Evolutionary conservation across 2,329 filamentous ascomycete species (phyloP), one percentile per base, ranked within the genome.

Genomic region (Coniochaeta pulveracea): DNA sequence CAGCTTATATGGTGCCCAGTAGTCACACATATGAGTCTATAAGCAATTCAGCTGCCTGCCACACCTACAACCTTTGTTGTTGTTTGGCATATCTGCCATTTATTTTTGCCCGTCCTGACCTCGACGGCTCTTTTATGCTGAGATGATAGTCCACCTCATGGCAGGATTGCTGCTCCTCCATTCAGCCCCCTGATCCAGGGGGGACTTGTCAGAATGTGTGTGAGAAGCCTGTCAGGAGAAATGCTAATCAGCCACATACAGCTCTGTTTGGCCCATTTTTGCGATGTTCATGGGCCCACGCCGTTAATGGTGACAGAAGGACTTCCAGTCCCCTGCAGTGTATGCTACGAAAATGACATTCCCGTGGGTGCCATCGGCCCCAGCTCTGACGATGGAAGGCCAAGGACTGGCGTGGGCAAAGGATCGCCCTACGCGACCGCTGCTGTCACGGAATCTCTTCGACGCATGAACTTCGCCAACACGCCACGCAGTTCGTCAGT

Each of bases 221-320:
- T 31, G 10, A 19, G 18, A 33, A 9, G 12, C 21, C 14, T 28
- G 29, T 31, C 24, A 28, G 36, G 16, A 37, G 49, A 41, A 40
- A 49, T 60, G 50, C 59, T 65, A 48, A 65, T 52, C 15, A 48
- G 52, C 11, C 45, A 51, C 32, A 43, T 73, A 37, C 68, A 80
- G 76, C 59, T 80, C 50, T 79, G 74, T 52, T 64, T 81, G 46
- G 76, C 76, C 47, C 76, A 80, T 52, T 80, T 80, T 50, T 81
- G 76, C 63, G 76, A 81, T 52, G 64, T 72, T 41, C 76, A 81
- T 56, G 76, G 76, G 40, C 76, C 76, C 31, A 80, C 76, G 29
- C 76, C 76, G 32, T 55, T 81, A 37, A 78, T 81, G 70, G 76
- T 80, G 47, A 81, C 76, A 22, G 75, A 81, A 51, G 75, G 74